Evolutionary conservation across 257 asterid genomes (phyloP).

Genomic region (Solanum ossicruentum): DNA sequence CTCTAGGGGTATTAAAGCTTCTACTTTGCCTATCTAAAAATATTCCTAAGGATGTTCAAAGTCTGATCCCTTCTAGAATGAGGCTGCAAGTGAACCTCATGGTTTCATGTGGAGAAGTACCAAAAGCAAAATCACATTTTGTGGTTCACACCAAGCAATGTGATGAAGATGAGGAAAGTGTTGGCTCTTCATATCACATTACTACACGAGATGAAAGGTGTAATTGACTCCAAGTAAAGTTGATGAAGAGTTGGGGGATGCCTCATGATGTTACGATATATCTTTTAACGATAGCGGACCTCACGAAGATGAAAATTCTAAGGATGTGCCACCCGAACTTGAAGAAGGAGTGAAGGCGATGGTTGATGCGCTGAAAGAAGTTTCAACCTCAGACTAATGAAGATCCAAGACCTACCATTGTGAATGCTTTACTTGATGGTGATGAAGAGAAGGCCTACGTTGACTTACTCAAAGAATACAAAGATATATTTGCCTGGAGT

Average conservation of each 20-base stretch:
- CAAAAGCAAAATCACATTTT: background rate
- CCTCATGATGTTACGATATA: too few species aligned
- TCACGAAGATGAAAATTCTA: background rate
- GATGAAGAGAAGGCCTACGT: too few species aligned
- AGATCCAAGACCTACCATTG: background rate
- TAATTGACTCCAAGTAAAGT: too few species aligned
- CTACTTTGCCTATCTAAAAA: background rate
- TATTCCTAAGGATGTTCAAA: too few species aligned
- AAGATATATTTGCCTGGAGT: too few species aligned
- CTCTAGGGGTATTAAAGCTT: background rate
- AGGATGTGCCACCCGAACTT: background rate
- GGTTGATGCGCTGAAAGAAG: background rate
- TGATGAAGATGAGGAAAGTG: too few species aligned
- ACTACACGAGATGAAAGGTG: too few species aligned
- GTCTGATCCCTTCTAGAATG: background rate
- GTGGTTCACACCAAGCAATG: background rate
- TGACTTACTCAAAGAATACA: too few species aligned
- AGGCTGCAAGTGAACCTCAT: background rate
- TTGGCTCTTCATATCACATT: too few species aligned
- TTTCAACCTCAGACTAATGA: background rate
- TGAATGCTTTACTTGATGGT: too few species aligned
- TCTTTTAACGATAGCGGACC: too few species aligned
- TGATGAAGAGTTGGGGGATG: too few species aligned
- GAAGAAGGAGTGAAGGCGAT: background rate
- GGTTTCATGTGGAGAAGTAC: background rate